These are phyloP conservation scores for Solanum infundibuliforme DNA, from an alignment of 257 asterid species.

Conservation along the genomic window DNA sequence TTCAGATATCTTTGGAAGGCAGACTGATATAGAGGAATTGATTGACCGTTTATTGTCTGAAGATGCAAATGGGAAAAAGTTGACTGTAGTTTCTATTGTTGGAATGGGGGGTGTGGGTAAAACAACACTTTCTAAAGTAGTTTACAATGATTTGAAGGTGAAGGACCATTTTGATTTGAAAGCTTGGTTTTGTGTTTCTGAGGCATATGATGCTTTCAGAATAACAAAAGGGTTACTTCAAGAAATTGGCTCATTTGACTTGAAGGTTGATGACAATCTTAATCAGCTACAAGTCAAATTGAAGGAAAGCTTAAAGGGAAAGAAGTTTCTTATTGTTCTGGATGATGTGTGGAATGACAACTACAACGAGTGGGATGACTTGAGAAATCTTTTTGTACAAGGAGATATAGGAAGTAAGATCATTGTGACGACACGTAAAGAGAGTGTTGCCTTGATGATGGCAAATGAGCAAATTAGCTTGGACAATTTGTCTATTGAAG, in stretches of 20 bases:
- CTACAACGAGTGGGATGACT: constrained; percentile 26
- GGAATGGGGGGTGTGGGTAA: constrained; percentile 16
- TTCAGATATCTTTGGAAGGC: background rate
- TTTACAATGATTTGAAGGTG: constrained; percentile 28
- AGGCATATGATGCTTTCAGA: constrained; percentile 28
- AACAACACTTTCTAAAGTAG: constrained; percentile 47
- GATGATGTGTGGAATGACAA: constrained; percentile 50
- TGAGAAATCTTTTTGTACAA: constrained; percentile 4
- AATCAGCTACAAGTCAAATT: constrained; percentile 36
- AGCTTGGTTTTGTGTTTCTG: constrained; percentile 49
- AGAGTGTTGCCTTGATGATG: constrained; percentile 27
- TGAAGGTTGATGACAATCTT: constrained; percentile 12
- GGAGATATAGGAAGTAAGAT: constrained; percentile 44
- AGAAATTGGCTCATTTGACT: constrained; percentile 9
- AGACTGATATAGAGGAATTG: background rate
- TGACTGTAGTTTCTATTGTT: background rate
- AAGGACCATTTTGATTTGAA: constrained; percentile 21
- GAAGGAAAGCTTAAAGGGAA: constrained; percentile 25
- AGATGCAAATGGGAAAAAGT: background rate
- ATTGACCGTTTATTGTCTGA: background rate
- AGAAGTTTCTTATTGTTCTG: constrained; percentile 40
- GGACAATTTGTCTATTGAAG: background rate
- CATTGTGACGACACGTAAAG: constrained; percentile 49
- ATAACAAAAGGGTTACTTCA: constrained; percentile 22
- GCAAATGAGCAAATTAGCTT: background rate